Conservation (phyloP, 768 basidiomycete genomes). For the Mycena albidolilacea region DNA sequence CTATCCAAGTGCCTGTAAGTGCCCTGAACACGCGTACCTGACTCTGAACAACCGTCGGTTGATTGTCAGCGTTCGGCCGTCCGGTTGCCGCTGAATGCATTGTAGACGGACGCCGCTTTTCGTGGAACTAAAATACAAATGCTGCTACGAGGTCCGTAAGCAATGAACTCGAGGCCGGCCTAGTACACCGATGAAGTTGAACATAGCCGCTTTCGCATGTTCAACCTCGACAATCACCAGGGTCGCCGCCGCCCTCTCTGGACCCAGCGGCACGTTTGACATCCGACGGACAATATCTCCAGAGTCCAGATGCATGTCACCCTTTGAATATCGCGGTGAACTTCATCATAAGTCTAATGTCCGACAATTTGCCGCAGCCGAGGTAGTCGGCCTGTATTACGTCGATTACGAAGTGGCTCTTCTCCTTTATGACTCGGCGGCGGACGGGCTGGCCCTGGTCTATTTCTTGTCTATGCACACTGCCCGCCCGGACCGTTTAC, state of each 20-base stretch:
- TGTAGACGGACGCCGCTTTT: background rate
- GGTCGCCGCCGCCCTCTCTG: background rate
- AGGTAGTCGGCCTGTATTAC: background rate
- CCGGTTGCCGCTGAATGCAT: background rate
- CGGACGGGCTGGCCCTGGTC: conserved; percentile 1
- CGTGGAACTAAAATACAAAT: background rate
- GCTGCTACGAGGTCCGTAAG: background rate
- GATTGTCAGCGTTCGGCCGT: too few species aligned
- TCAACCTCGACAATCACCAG: conserved; percentile 16
- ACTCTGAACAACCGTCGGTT: too few species aligned
- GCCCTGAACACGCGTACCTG: too few species aligned
- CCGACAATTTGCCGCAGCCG: background rate
- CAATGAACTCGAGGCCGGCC: too few species aligned
- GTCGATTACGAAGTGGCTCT: background rate
- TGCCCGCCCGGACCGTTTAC: background rate
- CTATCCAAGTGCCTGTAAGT: too few species aligned
- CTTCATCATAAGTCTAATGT: too few species aligned
- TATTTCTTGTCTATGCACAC: background rate
- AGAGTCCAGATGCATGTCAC: background rate
- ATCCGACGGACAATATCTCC: background rate
- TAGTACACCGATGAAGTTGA: background rate
- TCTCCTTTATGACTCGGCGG: background rate
- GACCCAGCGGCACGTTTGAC: background rate
- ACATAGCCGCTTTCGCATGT: background rate
- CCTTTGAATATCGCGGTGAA: background rate